Conservation (phyloP, 2,329 filamentous ascomycete species). For the Zasmidium cellare region DNA sequence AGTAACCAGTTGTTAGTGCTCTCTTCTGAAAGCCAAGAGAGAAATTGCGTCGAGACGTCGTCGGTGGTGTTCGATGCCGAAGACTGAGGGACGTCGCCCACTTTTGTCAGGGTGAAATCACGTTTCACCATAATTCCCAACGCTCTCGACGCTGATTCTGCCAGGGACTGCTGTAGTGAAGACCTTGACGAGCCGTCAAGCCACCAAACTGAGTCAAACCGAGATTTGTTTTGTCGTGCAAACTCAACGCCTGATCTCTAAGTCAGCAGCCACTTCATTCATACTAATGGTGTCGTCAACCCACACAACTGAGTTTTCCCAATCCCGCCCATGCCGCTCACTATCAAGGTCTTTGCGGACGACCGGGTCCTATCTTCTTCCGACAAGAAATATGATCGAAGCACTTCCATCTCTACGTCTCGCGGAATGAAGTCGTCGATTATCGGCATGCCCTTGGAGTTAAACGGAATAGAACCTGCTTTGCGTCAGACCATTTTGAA, state of each 20-base stretch:
- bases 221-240: neutral
- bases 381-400: slow-evolving; percentile 21
- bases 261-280: no score
- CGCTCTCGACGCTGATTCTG: no score
- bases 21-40: neutral
- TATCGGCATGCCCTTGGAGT: slow-evolving; percentile 20
- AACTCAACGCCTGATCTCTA: no score
- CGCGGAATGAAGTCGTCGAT: slow-evolving; percentile 24
- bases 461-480: slow-evolving; percentile 15
- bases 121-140: neutral
- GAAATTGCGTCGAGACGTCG: neutral
- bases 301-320: slow-evolving; percentile 32
- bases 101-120: no score
- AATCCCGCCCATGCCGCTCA: slow-evolving; percentile 32
- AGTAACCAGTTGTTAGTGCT: slow-evolving; percentile 33
- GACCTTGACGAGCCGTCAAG: slow-evolving; percentile 34
- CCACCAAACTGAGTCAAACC: slow-evolving; percentile 37
- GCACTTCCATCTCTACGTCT: slow-evolving; percentile 23
- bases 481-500: no score
- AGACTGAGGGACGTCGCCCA: neutral
- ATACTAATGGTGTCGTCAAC: no score
- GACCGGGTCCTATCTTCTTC: no score
- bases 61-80: neutral
- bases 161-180: slow-evolving; percentile 28
- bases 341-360: slow-evolving; percentile 24